Conservation (phyloP, 495 filamentous ascomycete species). For the Penicillium argentinense region DNA sequence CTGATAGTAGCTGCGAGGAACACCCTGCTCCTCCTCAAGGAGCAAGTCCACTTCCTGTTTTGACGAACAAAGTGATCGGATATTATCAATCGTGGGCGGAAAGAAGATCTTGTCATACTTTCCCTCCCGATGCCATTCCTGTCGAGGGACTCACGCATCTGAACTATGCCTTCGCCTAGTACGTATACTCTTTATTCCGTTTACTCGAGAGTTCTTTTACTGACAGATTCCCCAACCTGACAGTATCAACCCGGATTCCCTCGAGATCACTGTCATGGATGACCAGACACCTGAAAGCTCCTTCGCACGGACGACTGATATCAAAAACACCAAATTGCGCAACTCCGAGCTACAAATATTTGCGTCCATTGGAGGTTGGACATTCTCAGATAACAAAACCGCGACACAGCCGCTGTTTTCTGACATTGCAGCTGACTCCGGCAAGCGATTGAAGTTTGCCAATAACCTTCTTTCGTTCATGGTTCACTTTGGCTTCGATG, state of each 20-base stretch:
- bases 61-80: not conserved
- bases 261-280: not conserved
- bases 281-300: no score
- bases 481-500: constrained; percentile 47
- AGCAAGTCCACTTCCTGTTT: constrained; percentile 29
- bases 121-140: constrained; percentile 17
- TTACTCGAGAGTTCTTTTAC: no score
- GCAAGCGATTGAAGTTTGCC: constrained; percentile 22
- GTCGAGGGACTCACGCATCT: constrained; percentile 38
- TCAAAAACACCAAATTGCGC: constrained; percentile 27
- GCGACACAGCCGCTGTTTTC: constrained; percentile 26
- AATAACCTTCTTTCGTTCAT: constrained; percentile 44
- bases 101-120: constrained; percentile 17
- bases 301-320: not conserved
- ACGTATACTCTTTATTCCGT: no score
- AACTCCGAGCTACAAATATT: constrained; percentile 29
- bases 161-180: constrained; percentile 45
- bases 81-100: not conserved
- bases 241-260: constrained; percentile 32
- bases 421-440: constrained; percentile 27
- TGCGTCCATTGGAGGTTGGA: constrained; percentile 48
- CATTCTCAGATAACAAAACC: constrained; percentile 30
- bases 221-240: no score
- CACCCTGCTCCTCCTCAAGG: constrained; percentile 30
- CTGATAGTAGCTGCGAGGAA: not conserved